Evolutionary conservation across 441 rosid genomes (phyloP), one percentile per base, ranked within the genome.

Genomic region (Brassica balearica): DNA sequence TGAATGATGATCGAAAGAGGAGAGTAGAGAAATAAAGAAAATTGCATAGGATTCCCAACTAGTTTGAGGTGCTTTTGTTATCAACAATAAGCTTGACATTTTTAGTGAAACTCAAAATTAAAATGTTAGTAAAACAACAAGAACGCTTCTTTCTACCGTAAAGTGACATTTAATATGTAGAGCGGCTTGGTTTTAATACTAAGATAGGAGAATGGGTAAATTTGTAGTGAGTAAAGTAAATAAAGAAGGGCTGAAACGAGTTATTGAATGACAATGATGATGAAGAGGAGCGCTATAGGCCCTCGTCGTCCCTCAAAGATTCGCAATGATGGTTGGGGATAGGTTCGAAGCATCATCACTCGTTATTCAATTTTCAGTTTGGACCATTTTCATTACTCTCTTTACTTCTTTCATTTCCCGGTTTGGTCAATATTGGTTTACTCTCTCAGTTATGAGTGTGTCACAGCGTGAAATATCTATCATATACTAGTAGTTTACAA

Each of bases 301-400:
- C 89, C 88, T 85, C 93, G 86, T 88, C 89, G 73, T 67, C 69
- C 46, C 83, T 81, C 85, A 81, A 84, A 91, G 98, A 94, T 94
- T 91, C 92, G 97, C 93, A 92, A 94, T 92, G 95, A 94, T 94
- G 91, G 87, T 81, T 86, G 4, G 78, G 89, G 93, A 94, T 91
- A 87, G 91, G 90, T 84, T 94, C 90, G 81, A 87, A 87, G 90
- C 91, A 89, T 91, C 90, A 89, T 89, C 85, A 89, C 80, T 75
- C 79, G 53, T 80, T 43, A 43, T 80, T 64, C 74, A 22, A 34
- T 82, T 82, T 71, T 36, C 8, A 56, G 1, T 59, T 71, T 77
- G 65, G 77, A 41, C 72, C 68, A 66, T 74, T 80, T 77, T 48
- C 65, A 61, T 73, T 74, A 43, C 77, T 76, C 77, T 79, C 81